phyloP scores from a whole-genome alignment of 495 filamentous ascomycete species.

The Chaetomium tenue region DNA sequence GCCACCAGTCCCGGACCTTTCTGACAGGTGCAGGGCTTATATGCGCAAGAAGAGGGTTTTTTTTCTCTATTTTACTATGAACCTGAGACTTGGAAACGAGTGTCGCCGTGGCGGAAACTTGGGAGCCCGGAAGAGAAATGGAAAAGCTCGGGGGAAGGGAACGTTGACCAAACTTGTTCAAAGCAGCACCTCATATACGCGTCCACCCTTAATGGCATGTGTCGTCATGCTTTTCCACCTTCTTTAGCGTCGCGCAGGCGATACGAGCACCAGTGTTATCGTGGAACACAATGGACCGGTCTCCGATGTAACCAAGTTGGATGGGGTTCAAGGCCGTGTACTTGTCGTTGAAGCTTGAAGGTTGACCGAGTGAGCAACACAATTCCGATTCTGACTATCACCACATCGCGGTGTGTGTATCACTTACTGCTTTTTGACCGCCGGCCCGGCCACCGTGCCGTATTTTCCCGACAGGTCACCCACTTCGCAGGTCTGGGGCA shows the following conservation, averaged over 20 bases:
- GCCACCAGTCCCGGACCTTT: no score
- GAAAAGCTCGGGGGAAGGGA: no score
- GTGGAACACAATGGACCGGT: slow-evolving; percentile 73
- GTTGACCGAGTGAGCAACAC: neutral
- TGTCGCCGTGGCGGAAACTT: no score
- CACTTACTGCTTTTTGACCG: slow-evolving; percentile 37
- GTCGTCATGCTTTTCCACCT: slow-evolving; percentile 13
- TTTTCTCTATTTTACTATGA: no score
- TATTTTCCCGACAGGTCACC: slow-evolving; percentile 84
- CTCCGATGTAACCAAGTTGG: slow-evolving; percentile 66
- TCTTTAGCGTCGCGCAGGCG: slow-evolving; percentile 63
- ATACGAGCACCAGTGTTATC: slow-evolving; percentile 60
- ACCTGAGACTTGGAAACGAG: no score
- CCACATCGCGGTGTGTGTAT: neutral
- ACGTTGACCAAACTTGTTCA: neutral
- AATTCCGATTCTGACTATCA: neutral
- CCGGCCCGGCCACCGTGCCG: slow-evolving; percentile 55
- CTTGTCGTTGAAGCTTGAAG: slow-evolving; percentile 59
- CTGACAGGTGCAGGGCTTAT: no score
- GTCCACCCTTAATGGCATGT: neutral
- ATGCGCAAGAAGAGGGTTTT: no score
- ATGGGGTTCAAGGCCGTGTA: slow-evolving; percentile 62
- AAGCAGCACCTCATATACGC: neutral
- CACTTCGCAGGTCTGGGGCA: slow-evolving; percentile 70
- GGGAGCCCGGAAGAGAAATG: no score